Conservation (phyloP, 2,329 filamentous ascomycete genomes). For the Xylaria sp. region DNA sequence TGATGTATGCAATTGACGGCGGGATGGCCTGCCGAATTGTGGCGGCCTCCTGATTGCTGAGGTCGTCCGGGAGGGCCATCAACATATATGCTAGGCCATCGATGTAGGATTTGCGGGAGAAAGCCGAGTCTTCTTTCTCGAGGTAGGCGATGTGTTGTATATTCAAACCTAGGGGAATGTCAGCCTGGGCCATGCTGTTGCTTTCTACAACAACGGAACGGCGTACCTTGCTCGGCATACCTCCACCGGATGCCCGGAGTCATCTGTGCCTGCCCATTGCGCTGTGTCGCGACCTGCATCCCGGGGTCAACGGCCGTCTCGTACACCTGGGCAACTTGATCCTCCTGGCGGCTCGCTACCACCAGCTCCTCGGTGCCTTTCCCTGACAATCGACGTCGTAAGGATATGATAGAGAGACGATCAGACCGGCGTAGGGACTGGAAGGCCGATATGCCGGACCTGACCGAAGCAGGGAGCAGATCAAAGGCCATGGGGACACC, state of each 20-base stretch:
- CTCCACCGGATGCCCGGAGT: constrained; percentile 42
- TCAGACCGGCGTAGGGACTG: constrained; percentile 58
- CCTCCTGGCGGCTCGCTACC: constrained; percentile 31
- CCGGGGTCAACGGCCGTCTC: background rate
- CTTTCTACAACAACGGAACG: background rate
- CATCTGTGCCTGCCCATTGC: constrained; percentile 1
- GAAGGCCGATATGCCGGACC: constrained; percentile 61
- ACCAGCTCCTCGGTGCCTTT: constrained; percentile 29
- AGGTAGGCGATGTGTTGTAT: constrained; percentile 44
- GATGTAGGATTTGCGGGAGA: constrained; percentile 71
- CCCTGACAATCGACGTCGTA: constrained; percentile 35
- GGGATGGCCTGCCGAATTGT: constrained; percentile 64
- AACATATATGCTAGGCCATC: constrained; percentile 72
- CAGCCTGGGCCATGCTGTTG: background rate
- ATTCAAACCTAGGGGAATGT: constrained; percentile 37
- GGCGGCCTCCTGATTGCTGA: constrained; percentile 64
- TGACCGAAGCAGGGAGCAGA: constrained; percentile 63
- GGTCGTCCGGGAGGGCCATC: constrained; percentile 67
- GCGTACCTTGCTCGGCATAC: constrained; percentile 47
- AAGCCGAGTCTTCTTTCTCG: constrained; percentile 53
- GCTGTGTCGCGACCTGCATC: constrained; percentile 1
- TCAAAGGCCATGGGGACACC: constrained; percentile 60
- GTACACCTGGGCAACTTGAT: constrained; percentile 13
- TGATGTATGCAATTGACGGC: constrained; percentile 37
- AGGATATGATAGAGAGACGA: constrained; percentile 48